Evolutionary conservation across 2,329 filamentous ascomycete genomes (phyloP).

Genomic region (Nannizziopsis barbatae): DNA sequence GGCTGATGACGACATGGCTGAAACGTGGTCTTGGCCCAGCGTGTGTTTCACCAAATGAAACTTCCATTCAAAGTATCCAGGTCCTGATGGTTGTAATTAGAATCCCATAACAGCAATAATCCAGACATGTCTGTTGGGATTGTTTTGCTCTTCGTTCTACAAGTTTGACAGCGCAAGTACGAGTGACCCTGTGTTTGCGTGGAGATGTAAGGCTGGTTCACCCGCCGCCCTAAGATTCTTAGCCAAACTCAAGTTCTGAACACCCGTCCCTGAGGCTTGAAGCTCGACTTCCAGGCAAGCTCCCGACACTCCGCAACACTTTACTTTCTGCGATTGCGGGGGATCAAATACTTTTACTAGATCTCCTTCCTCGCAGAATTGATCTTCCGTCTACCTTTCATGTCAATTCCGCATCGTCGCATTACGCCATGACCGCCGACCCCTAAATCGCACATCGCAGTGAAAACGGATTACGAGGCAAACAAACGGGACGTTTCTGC

Average conservation of each 20-base stretch:
- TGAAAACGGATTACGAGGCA: not conserved
- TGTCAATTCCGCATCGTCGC: too few relatives aligned
- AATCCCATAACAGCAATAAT: too few relatives aligned
- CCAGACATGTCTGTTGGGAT: too few relatives aligned
- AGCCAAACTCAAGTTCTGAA: constrained; percentile 2
- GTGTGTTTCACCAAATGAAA: not conserved
- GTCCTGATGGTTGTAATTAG: too few relatives aligned
- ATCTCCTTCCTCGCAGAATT: too few relatives aligned
- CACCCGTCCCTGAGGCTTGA: not conserved
- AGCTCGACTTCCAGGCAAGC: not conserved
- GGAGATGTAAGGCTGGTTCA: too few relatives aligned
- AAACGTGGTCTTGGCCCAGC: constrained; percentile 5
- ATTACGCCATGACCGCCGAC: constrained; percentile 1
- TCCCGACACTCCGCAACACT: not conserved
- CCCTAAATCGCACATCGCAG: not conserved
- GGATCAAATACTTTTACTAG: not conserved
- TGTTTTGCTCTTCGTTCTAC: too few relatives aligned
- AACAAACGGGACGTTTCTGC: not conserved
- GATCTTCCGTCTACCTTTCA: too few relatives aligned
- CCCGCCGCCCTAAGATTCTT: not conserved
- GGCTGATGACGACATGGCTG: constrained; percentile 10
- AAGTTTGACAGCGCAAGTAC: too few relatives aligned
- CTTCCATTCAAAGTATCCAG: too few relatives aligned
- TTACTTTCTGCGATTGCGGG: constrained; percentile 1
- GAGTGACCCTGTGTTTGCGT: too few relatives aligned